Conservation (phyloP, 1,139 yeast genomes). For the Yamadazyma atlantica region DNA sequence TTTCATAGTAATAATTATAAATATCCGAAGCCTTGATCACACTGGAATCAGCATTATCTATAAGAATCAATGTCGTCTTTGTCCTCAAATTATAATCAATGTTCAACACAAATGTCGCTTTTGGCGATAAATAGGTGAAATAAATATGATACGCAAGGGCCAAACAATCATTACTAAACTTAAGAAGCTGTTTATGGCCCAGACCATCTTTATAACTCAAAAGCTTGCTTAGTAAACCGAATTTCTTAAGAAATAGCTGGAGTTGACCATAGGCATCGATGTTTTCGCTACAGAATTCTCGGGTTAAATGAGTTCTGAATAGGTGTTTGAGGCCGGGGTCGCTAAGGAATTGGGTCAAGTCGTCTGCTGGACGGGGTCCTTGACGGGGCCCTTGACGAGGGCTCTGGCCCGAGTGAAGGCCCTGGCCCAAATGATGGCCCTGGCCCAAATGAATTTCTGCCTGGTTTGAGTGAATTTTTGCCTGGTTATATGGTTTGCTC, state of each 20-base stretch:
- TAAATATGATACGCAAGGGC: conserved; percentile 63
- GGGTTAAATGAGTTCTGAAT: conserved; percentile 62
- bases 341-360: conserved; percentile 41
- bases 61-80: conserved; percentile 46
- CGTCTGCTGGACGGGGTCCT: not conserved
- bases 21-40: not conserved
- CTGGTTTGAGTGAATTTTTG: too few species aligned
- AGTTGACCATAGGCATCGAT: conserved; percentile 68
- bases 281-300: conserved; percentile 73
- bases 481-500: not conserved
- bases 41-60: conserved; percentile 8
- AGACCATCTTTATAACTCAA: conserved; percentile 13
- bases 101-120: conserved; percentile 72
- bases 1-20: not conserved
- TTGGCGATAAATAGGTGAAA: conserved; percentile 64
- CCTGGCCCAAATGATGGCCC: too few species aligned
- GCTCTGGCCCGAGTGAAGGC: too few species aligned
- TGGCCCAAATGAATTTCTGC: too few species aligned
- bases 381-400: too few species aligned
- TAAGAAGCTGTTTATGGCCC: conserved; percentile 10
- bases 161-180: conserved; percentile 50
- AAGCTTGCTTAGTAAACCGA: conserved; percentile 18
- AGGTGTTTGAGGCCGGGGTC: conserved; percentile 82
- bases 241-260: conserved; percentile 34
- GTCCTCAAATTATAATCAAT: conserved; percentile 60